Conservation (phyloP, 345 rosid species). For the Rhizophora mangle region DNA sequence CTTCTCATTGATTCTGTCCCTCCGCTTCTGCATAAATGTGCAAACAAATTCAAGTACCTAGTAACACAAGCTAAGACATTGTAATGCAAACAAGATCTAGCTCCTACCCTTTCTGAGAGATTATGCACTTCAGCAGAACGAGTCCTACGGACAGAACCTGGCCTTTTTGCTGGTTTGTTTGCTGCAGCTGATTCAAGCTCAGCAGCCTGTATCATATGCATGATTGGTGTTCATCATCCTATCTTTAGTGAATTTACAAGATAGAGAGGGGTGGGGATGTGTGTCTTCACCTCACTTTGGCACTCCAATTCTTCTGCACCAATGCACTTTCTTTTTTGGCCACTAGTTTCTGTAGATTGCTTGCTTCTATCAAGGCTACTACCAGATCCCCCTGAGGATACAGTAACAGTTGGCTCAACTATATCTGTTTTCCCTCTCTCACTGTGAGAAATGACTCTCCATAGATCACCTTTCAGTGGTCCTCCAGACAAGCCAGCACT, state of each 20-base stretch:
- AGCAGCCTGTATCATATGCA: not conserved
- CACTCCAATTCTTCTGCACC: conserved; percentile 51
- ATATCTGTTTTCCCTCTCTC: conserved; percentile 41
- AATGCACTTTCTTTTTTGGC: conserved; percentile 56
- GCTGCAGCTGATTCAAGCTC: conserved; percentile 7
- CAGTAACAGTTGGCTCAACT: conserved; percentile 39
- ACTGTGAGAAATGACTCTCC: conserved; percentile 15
- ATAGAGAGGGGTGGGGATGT: not conserved
- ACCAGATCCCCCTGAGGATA: conserved; percentile 73
- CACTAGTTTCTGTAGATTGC: conserved; percentile 34
- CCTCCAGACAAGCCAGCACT: conserved; percentile 31
- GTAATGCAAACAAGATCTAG: not conserved
- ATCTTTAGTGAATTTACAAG: not conserved
- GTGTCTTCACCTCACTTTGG: conserved; percentile 52
- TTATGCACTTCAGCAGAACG: conserved; percentile 5
- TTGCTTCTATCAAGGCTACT: conserved; percentile 48
- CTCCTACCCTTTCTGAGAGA: conserved; percentile 1
- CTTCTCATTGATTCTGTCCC: conserved; percentile 61
- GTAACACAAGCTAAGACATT: not conserved
- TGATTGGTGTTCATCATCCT: not conserved
- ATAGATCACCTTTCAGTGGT: conserved; percentile 28
- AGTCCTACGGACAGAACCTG: conserved; percentile 2
- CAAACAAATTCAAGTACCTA: not conserved
- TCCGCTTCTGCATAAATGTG: conserved; percentile 42
- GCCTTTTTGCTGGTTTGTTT: not conserved